phyloP scores from a whole-genome alignment of 208 protist species.

The Wallacemonas sp. region DNA sequence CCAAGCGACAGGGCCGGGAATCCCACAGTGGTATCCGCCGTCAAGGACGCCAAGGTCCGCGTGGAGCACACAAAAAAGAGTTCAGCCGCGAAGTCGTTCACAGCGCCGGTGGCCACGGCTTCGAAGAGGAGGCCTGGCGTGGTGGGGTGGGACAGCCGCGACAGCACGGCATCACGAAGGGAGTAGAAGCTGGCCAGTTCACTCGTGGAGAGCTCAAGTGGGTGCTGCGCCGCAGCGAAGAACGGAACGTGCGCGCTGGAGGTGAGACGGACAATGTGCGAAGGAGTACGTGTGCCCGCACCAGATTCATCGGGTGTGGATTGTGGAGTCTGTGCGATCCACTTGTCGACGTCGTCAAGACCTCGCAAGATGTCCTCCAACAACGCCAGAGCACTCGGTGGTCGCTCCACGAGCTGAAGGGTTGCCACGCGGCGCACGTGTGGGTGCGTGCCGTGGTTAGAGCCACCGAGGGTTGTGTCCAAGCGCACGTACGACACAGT shows the following conservation, averaged over 20 bases:
- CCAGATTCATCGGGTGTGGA: too few relatives aligned
- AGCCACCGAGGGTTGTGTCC: neutral
- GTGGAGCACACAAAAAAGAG: conserved; percentile 73
- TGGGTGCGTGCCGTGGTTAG: neutral
- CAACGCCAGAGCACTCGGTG: conserved; percentile 6
- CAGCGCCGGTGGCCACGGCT: conserved; percentile 27
- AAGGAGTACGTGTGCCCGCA: neutral
- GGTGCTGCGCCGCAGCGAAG: conserved; percentile 37
- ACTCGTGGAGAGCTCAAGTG: conserved; percentile 42
- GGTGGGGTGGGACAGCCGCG: conserved; percentile 30
- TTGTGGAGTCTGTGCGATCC: neutral
- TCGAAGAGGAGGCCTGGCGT: conserved; percentile 28
- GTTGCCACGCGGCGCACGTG: neutral
- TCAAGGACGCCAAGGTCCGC: conserved; percentile 21
- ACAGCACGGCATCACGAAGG: conserved; percentile 38
- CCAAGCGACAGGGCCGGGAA: conserved; percentile 41
- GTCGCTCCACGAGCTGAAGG: conserved; percentile 25
- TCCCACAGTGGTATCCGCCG: conserved; percentile 22
- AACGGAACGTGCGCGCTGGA: conserved; percentile 24
- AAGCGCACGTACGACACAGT: neutral
- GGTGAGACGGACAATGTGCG: neutral
- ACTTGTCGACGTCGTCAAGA: conserved; percentile 21
- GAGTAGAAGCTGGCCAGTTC: conserved; percentile 38
- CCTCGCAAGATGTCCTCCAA: conserved; percentile 15
- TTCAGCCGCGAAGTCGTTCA: conserved; percentile 71